Percentiles rank a stretch among this genome's conserved stretches.
Evolutionary conservation across 1,284 basidiomycete genomes (phyloP).

Genomic region (Ceratobasidium sp.): DNA sequence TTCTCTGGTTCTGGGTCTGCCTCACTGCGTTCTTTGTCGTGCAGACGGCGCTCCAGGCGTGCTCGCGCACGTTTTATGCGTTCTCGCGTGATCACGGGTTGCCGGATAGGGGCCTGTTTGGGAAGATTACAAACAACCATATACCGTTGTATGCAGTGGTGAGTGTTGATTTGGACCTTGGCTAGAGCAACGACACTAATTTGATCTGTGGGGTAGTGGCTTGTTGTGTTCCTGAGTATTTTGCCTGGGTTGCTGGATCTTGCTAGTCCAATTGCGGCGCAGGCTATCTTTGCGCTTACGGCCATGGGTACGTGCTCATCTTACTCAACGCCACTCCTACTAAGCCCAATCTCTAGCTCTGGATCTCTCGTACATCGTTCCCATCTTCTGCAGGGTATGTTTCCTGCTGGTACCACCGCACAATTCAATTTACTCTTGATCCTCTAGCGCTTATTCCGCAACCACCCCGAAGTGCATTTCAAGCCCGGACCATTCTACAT

Average conservation of each 20-base stretch:
- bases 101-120: constrained; percentile 85
- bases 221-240: constrained; percentile 71
- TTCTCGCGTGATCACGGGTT: constrained; percentile 85
- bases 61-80: constrained; percentile 87
- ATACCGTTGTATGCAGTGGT: constrained; percentile 73
- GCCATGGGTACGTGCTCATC: constrained; percentile 66
- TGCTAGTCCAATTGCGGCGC: constrained; percentile 80
- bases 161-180: constrained; percentile 53
- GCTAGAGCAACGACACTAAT: constrained; percentile 11
- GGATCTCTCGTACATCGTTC: constrained; percentile 48
- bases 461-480: constrained; percentile 86
- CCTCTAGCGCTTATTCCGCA: constrained; percentile 65
- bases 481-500: constrained; percentile 91
- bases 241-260: constrained; percentile 72
- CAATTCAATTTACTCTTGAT: neutral
- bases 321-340: constrained; percentile 1
- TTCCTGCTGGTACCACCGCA: neutral
- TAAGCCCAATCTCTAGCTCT: constrained; percentile 15
- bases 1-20: constrained; percentile 82
- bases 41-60: constrained; percentile 83
- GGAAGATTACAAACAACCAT: constrained; percentile 74
- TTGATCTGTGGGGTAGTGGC: constrained; percentile 58
- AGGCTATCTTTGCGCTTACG: constrained; percentile 84
- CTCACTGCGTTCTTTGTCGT: constrained; percentile 85
- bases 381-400: constrained; percentile 58